phyloP scores from a whole-genome alignment of 192 early-diverging fungal genomes.

The Rhizophagus clarus region DNA sequence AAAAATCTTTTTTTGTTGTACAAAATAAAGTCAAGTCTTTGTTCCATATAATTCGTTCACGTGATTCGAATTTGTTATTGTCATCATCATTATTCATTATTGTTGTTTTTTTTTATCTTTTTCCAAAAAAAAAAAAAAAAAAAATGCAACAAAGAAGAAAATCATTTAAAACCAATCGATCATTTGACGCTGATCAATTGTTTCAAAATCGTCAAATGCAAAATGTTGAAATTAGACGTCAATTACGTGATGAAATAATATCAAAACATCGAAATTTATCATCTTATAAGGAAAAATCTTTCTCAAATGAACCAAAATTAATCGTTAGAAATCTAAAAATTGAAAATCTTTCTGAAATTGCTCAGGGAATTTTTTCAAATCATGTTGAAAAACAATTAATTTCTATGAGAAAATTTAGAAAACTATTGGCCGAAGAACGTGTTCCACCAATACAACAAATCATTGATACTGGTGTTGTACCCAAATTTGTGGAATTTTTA shows the following conservation, averaged over 20 bases:
- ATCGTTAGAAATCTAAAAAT: slow-evolving; percentile 27
- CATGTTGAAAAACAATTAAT: slow-evolving; percentile 48
- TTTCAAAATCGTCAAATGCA: slow-evolving; percentile 48
- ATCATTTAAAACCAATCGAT: slow-evolving; percentile 69
- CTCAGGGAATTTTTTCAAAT: slow-evolving; percentile 39
- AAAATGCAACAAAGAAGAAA: slow-evolving; percentile 30
- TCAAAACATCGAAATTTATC: slow-evolving; percentile 52
- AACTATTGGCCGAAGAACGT: slow-evolving; percentile 51
- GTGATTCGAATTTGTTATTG: no score
- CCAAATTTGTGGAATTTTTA: slow-evolving; percentile 55
- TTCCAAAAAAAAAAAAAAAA: no score
- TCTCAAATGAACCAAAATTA: not conserved
- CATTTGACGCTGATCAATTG: slow-evolving; percentile 49
- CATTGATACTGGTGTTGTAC: slow-evolving; percentile 49
- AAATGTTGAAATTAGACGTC: slow-evolving; percentile 51
- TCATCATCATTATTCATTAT: no score
- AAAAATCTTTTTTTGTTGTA: no score
- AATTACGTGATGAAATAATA: slow-evolving; percentile 50
- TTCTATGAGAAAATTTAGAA: slow-evolving; percentile 49
- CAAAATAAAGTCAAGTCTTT: no score
- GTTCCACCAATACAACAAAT: slow-evolving; percentile 57
- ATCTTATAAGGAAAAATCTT: not conserved
- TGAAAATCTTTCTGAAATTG: slow-evolving; percentile 33
- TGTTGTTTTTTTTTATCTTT: no score
- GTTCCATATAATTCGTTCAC: no score